Base-by-base conservation (phyloP, 108 stramenopile genomes). In the Conticribra weissflogii region DNA sequence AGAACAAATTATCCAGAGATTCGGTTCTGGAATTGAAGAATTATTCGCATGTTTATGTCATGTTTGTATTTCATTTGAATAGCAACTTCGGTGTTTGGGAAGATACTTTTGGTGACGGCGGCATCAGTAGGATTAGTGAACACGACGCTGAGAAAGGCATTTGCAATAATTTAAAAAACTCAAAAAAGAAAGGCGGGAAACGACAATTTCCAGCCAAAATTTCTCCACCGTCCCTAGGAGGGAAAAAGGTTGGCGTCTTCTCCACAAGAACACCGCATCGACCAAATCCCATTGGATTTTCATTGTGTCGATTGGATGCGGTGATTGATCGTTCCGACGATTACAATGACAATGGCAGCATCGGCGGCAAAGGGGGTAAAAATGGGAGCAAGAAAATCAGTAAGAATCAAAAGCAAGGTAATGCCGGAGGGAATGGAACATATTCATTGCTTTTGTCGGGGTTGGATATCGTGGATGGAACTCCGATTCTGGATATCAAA, bases 21-120 rank as follows among this genome's bases (percentile, higher is more conserved):
- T 71, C 86, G 3, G 77, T 96, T 16, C 44, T 81, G 32, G 89
- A 86, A 22, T 73, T 99, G 34, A 80, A 90, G 22, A 66, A 81
- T 25, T 98, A 88, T 75, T 88, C 86, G 18, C 96, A 99, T 81
- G 82, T 97, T 21, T 98, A 96, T 94, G 83, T 98, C 5, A 54
- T 99, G 7, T 99, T 98, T 69, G 88, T 92, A 19, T 99, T 99
- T 83, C 97, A 99, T 79, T 71, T 97, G 52, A 99, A 99, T 81
- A 98, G 96, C 21, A 89, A 96, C 63, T 65, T 56, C 23, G 28
- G 53, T n/a, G 63, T 67, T 29, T 50, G 63, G 36, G 69, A 69
- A 53, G 47, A 70, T 24, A 63, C 76, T 33, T 68, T 68, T 74
- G 48, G 73, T 49, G 24, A 34, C 31, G 86, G 76, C 19, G 81